Evolutionary conservation across 2,329 filamentous ascomycete genomes (phyloP).

Genomic region (Ophiostoma ulmi): DNA sequence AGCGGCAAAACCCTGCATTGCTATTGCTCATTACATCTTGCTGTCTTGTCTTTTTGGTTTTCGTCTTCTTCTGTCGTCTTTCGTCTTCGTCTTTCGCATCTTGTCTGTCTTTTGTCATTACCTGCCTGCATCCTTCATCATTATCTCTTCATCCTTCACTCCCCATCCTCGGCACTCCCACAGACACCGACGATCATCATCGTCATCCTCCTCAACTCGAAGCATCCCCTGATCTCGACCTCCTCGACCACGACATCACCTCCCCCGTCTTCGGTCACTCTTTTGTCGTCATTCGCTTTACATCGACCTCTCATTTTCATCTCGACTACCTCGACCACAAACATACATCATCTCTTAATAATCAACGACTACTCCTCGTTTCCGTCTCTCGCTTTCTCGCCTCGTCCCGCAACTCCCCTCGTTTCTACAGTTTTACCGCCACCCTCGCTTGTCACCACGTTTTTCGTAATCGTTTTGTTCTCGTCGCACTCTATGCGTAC

Average conservation of each 20-base stretch:
- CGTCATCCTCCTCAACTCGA: neutral
- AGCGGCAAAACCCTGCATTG: slow-evolving; percentile 12
- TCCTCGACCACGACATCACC: slow-evolving; percentile 2
- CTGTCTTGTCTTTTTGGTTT: slow-evolving; percentile 11
- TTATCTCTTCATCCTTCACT: neutral
- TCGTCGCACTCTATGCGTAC: neutral
- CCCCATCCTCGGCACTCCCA: neutral
- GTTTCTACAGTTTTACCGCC: neutral
- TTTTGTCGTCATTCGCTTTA: neutral
- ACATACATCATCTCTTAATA: neutral
- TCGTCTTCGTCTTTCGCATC: slow-evolving; percentile 13
- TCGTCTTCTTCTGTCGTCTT: neutral
- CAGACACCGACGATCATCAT: neutral
- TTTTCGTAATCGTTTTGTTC: neutral
- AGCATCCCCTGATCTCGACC: neutral
- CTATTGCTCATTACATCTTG: slow-evolving; percentile 2
- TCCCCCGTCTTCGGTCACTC: neutral
- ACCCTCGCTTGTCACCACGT: neutral
- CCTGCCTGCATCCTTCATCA: slow-evolving; percentile 2
- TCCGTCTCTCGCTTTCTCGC: neutral
- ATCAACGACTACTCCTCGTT: neutral
- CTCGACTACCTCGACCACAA: neutral
- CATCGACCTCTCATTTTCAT: neutral
- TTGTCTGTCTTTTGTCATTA: neutral
- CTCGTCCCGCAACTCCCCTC: neutral